Evolutionary conservation across 192 early-diverging fungal genomes (phyloP).

Genomic region (Kickxella alabastrina): DNA sequence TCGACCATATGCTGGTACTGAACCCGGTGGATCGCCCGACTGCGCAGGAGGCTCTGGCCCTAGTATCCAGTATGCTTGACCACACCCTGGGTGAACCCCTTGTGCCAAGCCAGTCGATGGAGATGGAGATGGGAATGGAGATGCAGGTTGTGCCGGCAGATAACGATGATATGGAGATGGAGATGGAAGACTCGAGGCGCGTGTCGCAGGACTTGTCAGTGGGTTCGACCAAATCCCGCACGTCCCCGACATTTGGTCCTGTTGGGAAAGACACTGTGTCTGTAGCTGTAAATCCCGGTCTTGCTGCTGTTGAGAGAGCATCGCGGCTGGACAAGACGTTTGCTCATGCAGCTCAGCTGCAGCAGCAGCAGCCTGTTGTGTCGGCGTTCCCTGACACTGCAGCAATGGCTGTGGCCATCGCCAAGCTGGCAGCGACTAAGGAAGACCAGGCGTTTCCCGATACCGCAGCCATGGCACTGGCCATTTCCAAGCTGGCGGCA

Average conservation of each 20-base stretch:
- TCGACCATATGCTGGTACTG: constrained; percentile 71
- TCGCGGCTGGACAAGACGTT: background rate
- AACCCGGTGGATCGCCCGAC: constrained; percentile 74
- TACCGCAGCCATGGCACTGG: background rate
- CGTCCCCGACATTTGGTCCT: background rate
- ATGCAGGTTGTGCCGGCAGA: background rate
- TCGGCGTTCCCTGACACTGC: background rate
- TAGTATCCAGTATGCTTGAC: constrained; percentile 44
- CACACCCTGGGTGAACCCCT: constrained; percentile 30
- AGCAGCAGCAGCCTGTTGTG: background rate
- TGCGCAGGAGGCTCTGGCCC: constrained; percentile 65
- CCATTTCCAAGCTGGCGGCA: background rate
- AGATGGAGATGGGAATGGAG: background rate
- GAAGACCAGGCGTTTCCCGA: background rate
- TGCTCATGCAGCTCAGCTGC: background rate
- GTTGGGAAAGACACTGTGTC: background rate
- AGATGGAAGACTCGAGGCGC: too few species aligned
- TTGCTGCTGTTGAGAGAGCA: background rate
- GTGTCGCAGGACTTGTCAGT: background rate
- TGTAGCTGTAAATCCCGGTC: too few species aligned
- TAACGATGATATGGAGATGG: too few species aligned
- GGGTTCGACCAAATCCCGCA: background rate
- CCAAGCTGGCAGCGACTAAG: background rate
- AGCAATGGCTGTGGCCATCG: background rate
- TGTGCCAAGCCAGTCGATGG: background rate